Evolutionary conservation across 1,284 basidiomycete genomes (phyloP), one percentile per base, ranked within the genome.

Genomic region (Malassezia furfur): DNA sequence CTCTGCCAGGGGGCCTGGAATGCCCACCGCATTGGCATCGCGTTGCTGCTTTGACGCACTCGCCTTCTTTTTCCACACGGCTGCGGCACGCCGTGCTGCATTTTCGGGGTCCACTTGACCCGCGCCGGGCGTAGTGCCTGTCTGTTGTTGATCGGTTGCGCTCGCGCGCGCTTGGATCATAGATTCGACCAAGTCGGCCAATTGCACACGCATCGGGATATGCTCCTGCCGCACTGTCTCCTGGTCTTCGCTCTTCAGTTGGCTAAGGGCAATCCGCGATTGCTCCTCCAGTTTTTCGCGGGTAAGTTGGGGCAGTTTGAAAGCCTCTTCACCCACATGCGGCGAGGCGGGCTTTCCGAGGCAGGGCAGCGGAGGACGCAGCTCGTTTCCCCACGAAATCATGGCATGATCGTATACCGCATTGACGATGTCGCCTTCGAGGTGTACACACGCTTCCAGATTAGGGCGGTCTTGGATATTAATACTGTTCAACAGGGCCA

Each of bases 351-450:
- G 78, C 3, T 59, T 63, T 22, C 60, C 54, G 38, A 81, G 71
- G 62, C 78, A 79, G 22, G 85, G 85, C 5, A 85, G 72, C 3
- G 81, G 78, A 5, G 85, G 85, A 14, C 79, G 68, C 57, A 86
- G 77, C 25, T 74, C 74, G 55, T 81, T 80, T 59, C 77, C 79
- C 84, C 84, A 86, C 30, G 80, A 81, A 60, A 85, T 78, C 36
- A 87, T 79, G 14, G 83, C 83, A 72, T 82, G 82, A 70, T 87
- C 85, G 75, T 86, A 87, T 61, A 87, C 79, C 5, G 82, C 78
- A 57, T 85, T 80, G 57, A 85, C 84, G 60, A 85, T 80, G 7
- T 83, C 82, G 1, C 84, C 84, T 66, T 86, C 84, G 32, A 72
- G 57, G 28, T 62, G 59, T 35, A 61, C 45, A 48, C 69, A 72